Percentiles rank a stretch among this genome's conserved stretches.
Evolutionary conservation across 2,329 filamentous ascomycete genomes (phyloP).

Genomic region (Fusarium sarcochroum): DNA sequence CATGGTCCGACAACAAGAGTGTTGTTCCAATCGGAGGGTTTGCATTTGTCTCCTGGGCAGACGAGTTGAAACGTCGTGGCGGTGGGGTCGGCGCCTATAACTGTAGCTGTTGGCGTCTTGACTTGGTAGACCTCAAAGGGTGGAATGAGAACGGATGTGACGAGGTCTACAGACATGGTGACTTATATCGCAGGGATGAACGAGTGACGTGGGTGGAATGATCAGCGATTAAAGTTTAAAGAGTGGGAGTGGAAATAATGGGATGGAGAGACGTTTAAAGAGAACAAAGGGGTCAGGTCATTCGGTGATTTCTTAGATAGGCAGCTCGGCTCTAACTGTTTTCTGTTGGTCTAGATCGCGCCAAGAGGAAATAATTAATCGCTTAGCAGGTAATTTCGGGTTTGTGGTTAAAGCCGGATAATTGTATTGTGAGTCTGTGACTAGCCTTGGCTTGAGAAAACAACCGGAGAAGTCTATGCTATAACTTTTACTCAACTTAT

Average conservation of each 20-base stretch:
- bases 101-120: neutral
- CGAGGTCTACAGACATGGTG: constrained; percentile 5
- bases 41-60: neutral
- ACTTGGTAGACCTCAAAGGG: neutral
- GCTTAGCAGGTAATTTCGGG: neutral
- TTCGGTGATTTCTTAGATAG: neutral
- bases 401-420: neutral
- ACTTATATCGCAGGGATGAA: neutral
- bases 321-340: neutral
- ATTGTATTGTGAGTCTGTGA: too few relatives aligned
- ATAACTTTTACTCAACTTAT: too few relatives aligned
- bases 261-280: neutral
- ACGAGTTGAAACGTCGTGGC: constrained; percentile 4
- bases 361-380: neutral
- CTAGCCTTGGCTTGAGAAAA: too few relatives aligned
- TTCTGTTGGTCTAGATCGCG: too few relatives aligned
- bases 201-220: too few relatives aligned
- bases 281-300: neutral
- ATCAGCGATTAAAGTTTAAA: neutral
- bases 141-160: constrained; percentile 6
- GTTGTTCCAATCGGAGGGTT: neutral
- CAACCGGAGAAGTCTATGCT: too few relatives aligned
- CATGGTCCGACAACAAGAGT: constrained; percentile 20
- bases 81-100: constrained; percentile 6
- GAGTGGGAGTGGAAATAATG: neutral